Percentiles rank a stretch among this genome's conserved stretches.
These are phyloP conservation scores for Talinum fruticosum DNA, from an alignment of 148 eudicot genomes.

Conservation along the genomic window DNA sequence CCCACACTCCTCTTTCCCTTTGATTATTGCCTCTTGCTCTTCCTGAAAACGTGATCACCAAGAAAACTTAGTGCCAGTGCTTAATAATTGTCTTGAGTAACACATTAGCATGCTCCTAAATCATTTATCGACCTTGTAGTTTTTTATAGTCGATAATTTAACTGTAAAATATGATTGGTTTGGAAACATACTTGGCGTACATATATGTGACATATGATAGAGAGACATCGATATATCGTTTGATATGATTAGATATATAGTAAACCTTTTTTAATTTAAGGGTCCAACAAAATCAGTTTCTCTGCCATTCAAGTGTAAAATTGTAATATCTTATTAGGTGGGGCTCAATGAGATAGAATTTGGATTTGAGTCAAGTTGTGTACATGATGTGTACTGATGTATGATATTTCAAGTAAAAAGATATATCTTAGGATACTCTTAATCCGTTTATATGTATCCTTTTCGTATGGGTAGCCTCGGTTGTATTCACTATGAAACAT, in stretches of 20 bases:
- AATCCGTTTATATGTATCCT: background rate
- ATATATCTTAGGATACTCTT: no score
- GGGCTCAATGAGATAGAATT: no score
- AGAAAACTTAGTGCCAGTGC: background rate
- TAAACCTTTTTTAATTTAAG: background rate
- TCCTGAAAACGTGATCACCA: conserved; percentile 25
- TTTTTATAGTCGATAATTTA: background rate
- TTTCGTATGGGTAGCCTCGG: background rate
- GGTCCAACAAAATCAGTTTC: background rate
- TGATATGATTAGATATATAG: no score
- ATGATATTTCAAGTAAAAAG: no score
- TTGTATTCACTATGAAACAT: background rate
- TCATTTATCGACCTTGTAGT: background rate
- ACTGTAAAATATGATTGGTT: background rate
- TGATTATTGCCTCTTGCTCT: conserved; percentile 42
- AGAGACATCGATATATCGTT: no score
- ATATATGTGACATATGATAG: background rate
- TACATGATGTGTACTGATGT: background rate
- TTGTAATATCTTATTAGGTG: no score
- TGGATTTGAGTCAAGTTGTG: background rate
- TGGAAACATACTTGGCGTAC: no score
- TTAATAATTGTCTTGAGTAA: background rate
- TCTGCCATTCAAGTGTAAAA: background rate
- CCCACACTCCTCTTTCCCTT: conserved; percentile 28
- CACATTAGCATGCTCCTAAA: background rate